Percentiles rank a stretch among this genome's conserved stretches.
Conservation (phyloP, 768 basidiomycete species). For the Leccinum broughii region DNA sequence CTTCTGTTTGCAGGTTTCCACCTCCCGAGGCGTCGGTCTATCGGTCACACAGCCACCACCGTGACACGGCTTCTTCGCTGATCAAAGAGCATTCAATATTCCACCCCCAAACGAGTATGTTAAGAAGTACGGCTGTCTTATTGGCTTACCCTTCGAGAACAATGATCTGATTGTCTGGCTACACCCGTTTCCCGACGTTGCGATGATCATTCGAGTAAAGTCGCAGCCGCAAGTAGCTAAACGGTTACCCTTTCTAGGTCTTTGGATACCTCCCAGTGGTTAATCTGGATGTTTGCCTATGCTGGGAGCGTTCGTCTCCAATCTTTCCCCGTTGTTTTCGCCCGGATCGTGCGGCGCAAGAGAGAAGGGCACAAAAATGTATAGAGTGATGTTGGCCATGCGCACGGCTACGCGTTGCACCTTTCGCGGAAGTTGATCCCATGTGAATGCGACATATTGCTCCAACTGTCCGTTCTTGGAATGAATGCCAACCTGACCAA, state of each 20-base stretch:
- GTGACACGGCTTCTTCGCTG: constrained; percentile 20
- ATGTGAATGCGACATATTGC: constrained; percentile 22
- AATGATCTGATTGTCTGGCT: constrained; percentile 18
- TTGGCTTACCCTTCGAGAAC: constrained; percentile 13
- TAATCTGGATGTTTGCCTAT: constrained; percentile 7
- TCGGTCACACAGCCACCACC: not conserved
- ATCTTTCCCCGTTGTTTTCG: constrained; percentile 28
- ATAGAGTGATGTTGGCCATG: constrained; percentile 23
- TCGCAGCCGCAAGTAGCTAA: constrained; percentile 22
- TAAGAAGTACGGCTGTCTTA: constrained; percentile 24
- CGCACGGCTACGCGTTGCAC: constrained; percentile 11
- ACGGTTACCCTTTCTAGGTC: constrained; percentile 16
- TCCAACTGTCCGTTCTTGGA: constrained; percentile 14
- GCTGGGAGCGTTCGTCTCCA: constrained; percentile 13
- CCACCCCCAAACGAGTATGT: constrained; percentile 19
- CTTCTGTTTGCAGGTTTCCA: not conserved
- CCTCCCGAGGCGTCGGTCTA: constrained; percentile 2
- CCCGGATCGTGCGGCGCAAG: constrained; percentile 23
- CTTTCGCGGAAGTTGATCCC: constrained; percentile 30
- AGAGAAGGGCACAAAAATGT: constrained; percentile 30
- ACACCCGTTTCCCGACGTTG: constrained; percentile 9
- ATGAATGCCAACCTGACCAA: constrained; percentile 25
- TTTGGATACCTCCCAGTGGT: constrained; percentile 10
- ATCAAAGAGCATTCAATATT: constrained; percentile 25
- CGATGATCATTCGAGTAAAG: constrained; percentile 3